These are phyloP conservation scores for Xylogone sp. DNA, from an alignment of 2,329 filamentous ascomycete genomes.

Conservation along the genomic window DNA sequence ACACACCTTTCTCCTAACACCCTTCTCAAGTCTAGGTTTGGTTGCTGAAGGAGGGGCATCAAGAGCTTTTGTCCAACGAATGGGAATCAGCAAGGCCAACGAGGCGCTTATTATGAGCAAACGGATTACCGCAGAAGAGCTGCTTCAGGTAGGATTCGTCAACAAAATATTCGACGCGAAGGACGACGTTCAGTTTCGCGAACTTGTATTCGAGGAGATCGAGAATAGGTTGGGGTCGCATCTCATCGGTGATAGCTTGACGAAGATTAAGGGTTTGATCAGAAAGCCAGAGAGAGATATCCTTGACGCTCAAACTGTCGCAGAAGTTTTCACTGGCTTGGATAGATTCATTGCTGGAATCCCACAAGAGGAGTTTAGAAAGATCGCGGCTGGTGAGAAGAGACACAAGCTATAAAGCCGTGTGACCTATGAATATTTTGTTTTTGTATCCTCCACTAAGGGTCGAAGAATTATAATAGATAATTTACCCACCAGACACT, in stretches of 20 bases:
- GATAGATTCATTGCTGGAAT: slow-evolving; percentile 63
- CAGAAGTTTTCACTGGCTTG: slow-evolving; percentile 82
- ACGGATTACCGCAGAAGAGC: slow-evolving; percentile 67
- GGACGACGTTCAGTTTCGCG: slow-evolving; percentile 66
- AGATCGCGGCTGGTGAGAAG: slow-evolving; percentile 84
- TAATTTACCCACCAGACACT: no score
- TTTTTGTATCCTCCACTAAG: background rate
- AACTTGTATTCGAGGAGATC: slow-evolving; percentile 72
- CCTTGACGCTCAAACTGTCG: slow-evolving; percentile 72
- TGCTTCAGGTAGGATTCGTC: slow-evolving; percentile 75
- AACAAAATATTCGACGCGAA: slow-evolving; percentile 73
- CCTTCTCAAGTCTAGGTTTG: slow-evolving; percentile 84
- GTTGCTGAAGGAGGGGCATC: slow-evolving; percentile 86
- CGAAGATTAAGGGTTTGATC: slow-evolving; percentile 83
- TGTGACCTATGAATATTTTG: background rate
- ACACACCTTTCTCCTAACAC: slow-evolving; percentile 80
- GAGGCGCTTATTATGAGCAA: slow-evolving; percentile 92
- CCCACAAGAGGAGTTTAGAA: slow-evolving; percentile 85
- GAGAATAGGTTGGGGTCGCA: slow-evolving; percentile 77
- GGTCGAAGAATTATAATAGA: no score
- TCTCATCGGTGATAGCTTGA: slow-evolving; percentile 72
- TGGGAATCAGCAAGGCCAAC: slow-evolving; percentile 80
- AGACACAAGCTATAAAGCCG: slow-evolving; percentile 76
- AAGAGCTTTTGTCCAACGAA: slow-evolving; percentile 70
- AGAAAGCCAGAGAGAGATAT: slow-evolving; percentile 66